Evolutionary conservation across 768 basidiomycete genomes (phyloP).

Genomic region (Hygrocybe coccinea): DNA sequence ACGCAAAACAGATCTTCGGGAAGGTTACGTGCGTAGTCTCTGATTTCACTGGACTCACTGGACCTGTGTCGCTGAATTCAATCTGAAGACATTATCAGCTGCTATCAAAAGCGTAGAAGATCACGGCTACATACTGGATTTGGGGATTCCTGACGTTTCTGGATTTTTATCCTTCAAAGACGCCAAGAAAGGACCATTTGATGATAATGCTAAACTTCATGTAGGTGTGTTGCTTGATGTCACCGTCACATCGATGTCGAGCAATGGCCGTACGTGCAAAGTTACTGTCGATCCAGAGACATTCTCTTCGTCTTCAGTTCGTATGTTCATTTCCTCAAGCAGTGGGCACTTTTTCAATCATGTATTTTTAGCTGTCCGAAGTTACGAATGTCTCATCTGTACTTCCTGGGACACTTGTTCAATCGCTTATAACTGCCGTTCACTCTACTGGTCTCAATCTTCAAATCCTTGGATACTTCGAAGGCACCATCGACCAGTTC

Average conservation of each 20-base stretch:
- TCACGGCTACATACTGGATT: slow-evolving; percentile 86
- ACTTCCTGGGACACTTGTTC: slow-evolving; percentile 81
- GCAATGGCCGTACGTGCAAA: slow-evolving; percentile 76
- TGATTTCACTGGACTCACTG: neutral
- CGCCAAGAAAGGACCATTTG: slow-evolving; percentile 37
- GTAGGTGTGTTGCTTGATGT: slow-evolving; percentile 67
- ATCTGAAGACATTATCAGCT: slow-evolving; percentile 64
- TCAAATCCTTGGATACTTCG: slow-evolving; percentile 87
- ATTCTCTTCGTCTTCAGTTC: slow-evolving; percentile 53
- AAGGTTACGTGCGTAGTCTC: slow-evolving; percentile 61
- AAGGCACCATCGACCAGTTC: slow-evolving; percentile 79
- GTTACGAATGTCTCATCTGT: slow-evolving; percentile 74
- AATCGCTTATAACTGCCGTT: slow-evolving; percentile 74
- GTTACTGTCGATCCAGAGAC: slow-evolving; percentile 51
- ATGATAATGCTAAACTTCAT: slow-evolving; percentile 35
- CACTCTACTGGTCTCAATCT: slow-evolving; percentile 73
- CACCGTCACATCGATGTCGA: slow-evolving; percentile 61
- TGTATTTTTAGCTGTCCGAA: slow-evolving; percentile 56
- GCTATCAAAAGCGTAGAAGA: slow-evolving; percentile 85
- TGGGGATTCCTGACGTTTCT: slow-evolving; percentile 72
- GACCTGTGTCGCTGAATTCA: slow-evolving; percentile 3
- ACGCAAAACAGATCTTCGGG: slow-evolving; percentile 67
- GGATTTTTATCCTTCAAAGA: slow-evolving; percentile 85
- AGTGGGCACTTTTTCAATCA: slow-evolving; percentile 3
- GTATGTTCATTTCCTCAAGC: slow-evolving; percentile 19